Conservation (phyloP, 148 eudicot species). For the Rheum nobile region DNA sequence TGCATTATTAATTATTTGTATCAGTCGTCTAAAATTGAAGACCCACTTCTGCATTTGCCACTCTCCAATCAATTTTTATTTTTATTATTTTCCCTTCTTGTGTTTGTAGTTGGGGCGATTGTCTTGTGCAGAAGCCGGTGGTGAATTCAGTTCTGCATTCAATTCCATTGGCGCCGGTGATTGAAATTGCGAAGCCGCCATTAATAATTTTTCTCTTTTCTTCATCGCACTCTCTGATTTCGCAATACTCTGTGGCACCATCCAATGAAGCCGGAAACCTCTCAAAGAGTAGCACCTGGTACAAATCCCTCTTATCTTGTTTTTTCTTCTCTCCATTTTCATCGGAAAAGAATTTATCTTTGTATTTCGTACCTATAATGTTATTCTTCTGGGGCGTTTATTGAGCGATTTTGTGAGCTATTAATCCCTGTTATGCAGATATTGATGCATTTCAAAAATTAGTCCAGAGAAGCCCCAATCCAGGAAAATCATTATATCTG, state of each 20-base stretch:
- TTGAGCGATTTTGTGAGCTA: background rate
- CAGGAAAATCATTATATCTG: background rate
- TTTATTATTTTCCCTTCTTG: background rate
- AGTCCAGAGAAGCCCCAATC: background rate
- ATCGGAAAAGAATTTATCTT: background rate
- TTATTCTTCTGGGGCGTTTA: background rate
- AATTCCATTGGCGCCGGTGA: background rate
- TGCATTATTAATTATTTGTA: background rate
- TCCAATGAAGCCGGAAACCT: constrained; percentile 16
- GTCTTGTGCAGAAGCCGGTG: background rate
- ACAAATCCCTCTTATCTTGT: background rate
- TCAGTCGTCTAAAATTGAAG: background rate
- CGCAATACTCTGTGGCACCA: background rate
- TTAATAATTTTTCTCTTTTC: background rate
- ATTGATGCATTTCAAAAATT: background rate
- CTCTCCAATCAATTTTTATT: background rate
- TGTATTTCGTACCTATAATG: background rate
- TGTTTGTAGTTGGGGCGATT: background rate
- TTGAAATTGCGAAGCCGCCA: background rate
- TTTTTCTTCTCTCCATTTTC: background rate
- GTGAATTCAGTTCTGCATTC: background rate
- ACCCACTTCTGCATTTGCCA: background rate
- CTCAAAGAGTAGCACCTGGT: constrained; percentile 3
- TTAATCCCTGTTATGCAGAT: background rate
- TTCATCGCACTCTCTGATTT: background rate